Evolutionary conservation across 1,284 basidiomycete species (phyloP), one percentile per base, ranked within the genome.

Genomic region (Boletellus deceptivus): DNA sequence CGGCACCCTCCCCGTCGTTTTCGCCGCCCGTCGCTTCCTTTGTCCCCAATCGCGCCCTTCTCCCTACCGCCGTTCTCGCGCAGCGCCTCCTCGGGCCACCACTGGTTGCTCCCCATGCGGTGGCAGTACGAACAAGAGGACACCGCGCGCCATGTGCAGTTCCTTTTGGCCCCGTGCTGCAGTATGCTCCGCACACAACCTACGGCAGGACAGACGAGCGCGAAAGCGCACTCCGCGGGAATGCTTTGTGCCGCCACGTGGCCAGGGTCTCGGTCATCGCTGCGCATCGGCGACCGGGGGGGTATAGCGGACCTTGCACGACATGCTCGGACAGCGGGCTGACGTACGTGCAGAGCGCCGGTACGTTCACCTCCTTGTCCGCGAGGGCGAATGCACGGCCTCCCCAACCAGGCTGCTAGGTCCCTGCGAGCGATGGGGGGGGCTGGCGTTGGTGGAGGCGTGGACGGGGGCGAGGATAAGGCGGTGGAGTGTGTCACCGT

Each of bases 301-400:
- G 1, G 14, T 6, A 6, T 45, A 52, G 5, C 14, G 33, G 34
- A 65, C 25, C 29, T 46, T 46, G 52, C 27, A 65, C 35, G 41
- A 65, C 36, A 31, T 65, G 62, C n/a, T 44, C 63, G 35, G 66
- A 63, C 0, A 41, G 34, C 11, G 45, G 22, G 40, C 45, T n/a
- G 20, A 53, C 54, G 9, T 47, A 46, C 6, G 50, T 55, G 27
- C 48, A 49, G 17, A 61, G 40, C 14, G 27, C 24, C 8, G 20
- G 22, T 1, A 55, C 13, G 13, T 59, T 45, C 1, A 9, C 33
- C 11, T 55, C 53, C 16, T 50, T 17, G 34, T 59, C 49, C 3
- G 42, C 48, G n/a, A 57, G 17, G 7, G 63, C 59, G 34, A 67
- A 67, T 55, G 39, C 52, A 67, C 14, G 63, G 14, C 6, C 49